A percentile compares a stretch with the other conserved stretches of the same genome.
These are phyloP conservation scores for Brassica rapa DNA, from an alignment of 345 rosid species.

Conservation along the genomic window DNA sequence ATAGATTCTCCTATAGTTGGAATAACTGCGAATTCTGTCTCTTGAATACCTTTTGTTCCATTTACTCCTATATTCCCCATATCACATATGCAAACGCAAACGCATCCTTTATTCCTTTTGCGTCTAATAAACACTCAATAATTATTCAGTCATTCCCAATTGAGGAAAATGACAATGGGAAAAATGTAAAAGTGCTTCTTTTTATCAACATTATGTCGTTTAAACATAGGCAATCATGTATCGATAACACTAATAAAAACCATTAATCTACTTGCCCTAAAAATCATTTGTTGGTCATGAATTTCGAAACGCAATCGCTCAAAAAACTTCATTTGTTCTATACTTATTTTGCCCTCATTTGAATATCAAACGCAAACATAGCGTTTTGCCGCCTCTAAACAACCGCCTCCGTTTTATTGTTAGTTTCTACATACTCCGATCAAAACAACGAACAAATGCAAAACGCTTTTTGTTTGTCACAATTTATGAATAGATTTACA, in stretches of 20 bases:
- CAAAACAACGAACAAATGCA: not conserved
- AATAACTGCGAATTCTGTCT: not conserved
- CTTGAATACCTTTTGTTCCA: not conserved
- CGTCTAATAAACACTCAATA: not conserved
- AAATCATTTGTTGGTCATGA: not conserved
- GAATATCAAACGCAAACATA: not conserved
- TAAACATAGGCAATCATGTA: not conserved
- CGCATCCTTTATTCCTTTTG: no score
- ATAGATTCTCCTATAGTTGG: not conserved
- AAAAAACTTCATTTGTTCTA: not conserved
- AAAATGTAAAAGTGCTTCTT: not conserved
- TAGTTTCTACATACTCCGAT: not conserved
- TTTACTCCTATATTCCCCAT: not conserved
- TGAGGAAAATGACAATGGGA: not conserved
- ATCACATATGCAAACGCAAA: not conserved
- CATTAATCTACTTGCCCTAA: not conserved
- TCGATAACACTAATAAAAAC: not conserved
- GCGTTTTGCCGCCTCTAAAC: not conserved
- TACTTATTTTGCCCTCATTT: not conserved
- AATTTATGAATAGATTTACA: constrained; percentile 32
- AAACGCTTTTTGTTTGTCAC: constrained; percentile 8
- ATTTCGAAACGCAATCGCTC: not conserved
- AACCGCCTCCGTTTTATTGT: constrained; percentile 1
- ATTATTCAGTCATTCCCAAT: not conserved
- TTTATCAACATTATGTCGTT: not conserved